Conservation (phyloP, 495 filamentous ascomycete species). For the Hypoxylon crocopeplum region DNA sequence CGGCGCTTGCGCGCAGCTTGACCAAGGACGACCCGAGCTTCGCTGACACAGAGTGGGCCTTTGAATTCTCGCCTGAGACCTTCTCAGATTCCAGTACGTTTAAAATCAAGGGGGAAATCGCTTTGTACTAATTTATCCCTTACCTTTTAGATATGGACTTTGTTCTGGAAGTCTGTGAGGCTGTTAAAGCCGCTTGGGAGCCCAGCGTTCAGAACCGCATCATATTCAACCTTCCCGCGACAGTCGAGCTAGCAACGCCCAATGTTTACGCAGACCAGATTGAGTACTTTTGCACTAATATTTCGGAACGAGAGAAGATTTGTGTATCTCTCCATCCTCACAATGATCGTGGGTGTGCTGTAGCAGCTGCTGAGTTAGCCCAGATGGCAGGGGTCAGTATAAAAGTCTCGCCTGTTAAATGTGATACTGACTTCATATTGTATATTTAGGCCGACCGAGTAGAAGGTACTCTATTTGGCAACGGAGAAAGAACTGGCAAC, state of each 20-base stretch:
- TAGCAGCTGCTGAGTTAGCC: not conserved
- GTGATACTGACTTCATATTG: not conserved
- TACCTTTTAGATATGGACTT: not conserved
- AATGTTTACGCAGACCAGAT: not conserved
- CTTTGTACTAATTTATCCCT: not conserved
- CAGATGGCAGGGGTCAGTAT: not conserved
- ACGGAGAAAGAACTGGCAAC: conserved; percentile 35
- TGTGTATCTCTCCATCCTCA: not conserved
- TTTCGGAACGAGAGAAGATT: not conserved
- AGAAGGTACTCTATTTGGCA: conserved; percentile 31
- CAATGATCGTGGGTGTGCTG: not conserved
- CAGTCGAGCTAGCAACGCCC: not conserved
- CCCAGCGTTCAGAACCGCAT: not conserved
- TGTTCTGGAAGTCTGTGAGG: not conserved
- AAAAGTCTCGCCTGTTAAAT: not conserved
- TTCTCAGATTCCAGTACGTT: not conserved
- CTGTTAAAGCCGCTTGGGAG: not conserved
- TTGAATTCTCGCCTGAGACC: not conserved
- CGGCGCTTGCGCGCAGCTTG: not conserved
- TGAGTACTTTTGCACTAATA: not conserved
- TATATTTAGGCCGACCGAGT: conserved; percentile 32
- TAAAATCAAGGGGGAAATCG: not conserved
- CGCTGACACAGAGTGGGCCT: not conserved
- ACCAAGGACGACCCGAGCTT: not conserved
- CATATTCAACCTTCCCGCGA: not conserved